These are phyloP conservation scores for Candida frijolesensis DNA, from an alignment of 1,139 yeast genomes.

Conservation along the genomic window DNA sequence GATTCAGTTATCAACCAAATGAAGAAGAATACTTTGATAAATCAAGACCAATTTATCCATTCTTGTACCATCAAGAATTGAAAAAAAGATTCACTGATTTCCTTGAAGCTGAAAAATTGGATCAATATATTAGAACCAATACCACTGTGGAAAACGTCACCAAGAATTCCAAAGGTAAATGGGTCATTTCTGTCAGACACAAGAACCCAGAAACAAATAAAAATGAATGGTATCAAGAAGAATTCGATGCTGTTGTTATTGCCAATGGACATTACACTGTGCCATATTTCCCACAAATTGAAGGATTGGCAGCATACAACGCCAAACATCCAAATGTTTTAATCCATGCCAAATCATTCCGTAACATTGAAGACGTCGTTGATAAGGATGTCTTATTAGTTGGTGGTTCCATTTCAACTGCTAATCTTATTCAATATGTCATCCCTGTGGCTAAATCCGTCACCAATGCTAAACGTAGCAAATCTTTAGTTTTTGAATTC, in stretches of 20 bases:
- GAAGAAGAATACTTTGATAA: constrained; percentile 29
- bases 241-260: constrained; percentile 52
- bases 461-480: constrained; percentile 38
- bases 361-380: constrained; percentile 48
- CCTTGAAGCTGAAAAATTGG: constrained; percentile 30
- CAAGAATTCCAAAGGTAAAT: constrained; percentile 33
- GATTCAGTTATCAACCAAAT: constrained; percentile 42
- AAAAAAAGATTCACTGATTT: constrained; percentile 30
- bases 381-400: constrained; percentile 48
- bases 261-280: constrained; percentile 59
- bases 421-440: constrained; percentile 54
- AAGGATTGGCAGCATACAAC: constrained; percentile 56
- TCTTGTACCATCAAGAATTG: constrained; percentile 44
- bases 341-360: constrained; percentile 61
- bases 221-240: constrained; percentile 39
- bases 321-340: constrained; percentile 47
- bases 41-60: constrained; percentile 35
- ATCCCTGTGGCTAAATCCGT: constrained; percentile 43
- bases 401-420: constrained; percentile 54
- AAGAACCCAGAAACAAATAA: constrained; percentile 23
- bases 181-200: constrained; percentile 44
- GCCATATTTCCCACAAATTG: constrained; percentile 50
- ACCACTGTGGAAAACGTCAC: constrained; percentile 41
- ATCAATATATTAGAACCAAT: constrained; percentile 36
- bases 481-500: constrained; percentile 31